These are phyloP conservation scores for Diplodia scrobiculata DNA, from an alignment of 2,329 filamentous ascomycete genomes.

Conservation along the genomic window DNA sequence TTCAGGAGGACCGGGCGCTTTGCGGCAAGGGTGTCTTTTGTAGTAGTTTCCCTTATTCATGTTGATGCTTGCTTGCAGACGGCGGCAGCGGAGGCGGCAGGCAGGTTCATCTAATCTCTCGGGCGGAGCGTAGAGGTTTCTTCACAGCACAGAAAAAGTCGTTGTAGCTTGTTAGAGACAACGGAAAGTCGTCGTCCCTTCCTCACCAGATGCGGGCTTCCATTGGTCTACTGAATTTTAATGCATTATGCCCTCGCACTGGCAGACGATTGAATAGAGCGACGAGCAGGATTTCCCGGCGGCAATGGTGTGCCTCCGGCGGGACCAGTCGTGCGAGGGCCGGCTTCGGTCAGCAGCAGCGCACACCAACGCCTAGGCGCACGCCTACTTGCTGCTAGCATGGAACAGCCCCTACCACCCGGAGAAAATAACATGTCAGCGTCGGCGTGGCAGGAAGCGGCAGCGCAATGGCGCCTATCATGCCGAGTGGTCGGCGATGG, in stretches of 20 bases:
- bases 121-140: constrained; percentile 28
- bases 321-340: not conserved
- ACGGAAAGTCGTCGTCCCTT: constrained; percentile 25
- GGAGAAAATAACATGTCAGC: constrained; percentile 2
- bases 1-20: constrained; percentile 30
- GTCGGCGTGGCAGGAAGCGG: not conserved
- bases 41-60: constrained; percentile 27
- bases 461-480: constrained; percentile 2
- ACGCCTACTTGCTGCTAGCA: not conserved
- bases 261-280: not conserved
- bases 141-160: constrained; percentile 27
- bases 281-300: not conserved
- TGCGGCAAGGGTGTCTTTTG: constrained; percentile 29
- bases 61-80: constrained; percentile 29
- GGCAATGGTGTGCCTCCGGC: not conserved
- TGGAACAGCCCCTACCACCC: not conserved
- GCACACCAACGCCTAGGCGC: not conserved
- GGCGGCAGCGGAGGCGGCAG: constrained; percentile 28
- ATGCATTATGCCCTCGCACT: constrained; percentile 15
- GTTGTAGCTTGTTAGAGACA: constrained; percentile 29
- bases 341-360: not conserved
- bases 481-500: constrained; percentile 21
- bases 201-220: constrained; percentile 25
- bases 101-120: constrained; percentile 29
- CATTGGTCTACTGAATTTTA: constrained; percentile 23